Percentiles rank a stretch among this genome's conserved stretches.
Evolutionary conservation across 768 basidiomycete species (phyloP).

Genomic region (Gautieria morchelliformis): DNA sequence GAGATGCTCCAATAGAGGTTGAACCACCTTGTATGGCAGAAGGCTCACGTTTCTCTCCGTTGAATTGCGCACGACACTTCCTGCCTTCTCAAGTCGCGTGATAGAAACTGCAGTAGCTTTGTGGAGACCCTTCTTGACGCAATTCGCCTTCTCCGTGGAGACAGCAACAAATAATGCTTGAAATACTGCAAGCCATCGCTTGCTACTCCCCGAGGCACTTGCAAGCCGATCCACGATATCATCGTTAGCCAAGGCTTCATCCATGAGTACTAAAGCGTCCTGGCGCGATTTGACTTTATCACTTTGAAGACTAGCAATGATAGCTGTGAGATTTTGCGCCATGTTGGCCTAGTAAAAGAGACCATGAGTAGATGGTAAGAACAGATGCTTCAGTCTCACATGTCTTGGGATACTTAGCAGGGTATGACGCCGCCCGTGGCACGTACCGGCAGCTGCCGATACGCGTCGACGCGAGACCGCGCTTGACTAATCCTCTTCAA

Average conservation of each 20-base stretch:
- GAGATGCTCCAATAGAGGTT: slow-evolving; percentile 56
- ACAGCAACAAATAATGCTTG: slow-evolving; percentile 65
- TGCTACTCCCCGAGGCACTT: neutral
- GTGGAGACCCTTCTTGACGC: slow-evolving; percentile 29
- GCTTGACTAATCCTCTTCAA: neutral
- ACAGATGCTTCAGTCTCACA: no score
- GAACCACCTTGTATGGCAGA: slow-evolving; percentile 46
- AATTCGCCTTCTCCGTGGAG: slow-evolving; percentile 46
- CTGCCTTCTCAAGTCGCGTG: slow-evolving; percentile 56
- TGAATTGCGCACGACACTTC: slow-evolving; percentile 62
- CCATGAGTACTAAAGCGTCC: slow-evolving; percentile 2
- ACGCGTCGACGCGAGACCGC: neutral
- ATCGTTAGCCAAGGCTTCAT: neutral
- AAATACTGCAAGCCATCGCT: slow-evolving; percentile 55
- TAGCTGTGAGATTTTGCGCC: neutral
- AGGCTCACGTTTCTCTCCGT: slow-evolving; percentile 50
- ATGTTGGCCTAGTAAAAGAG: neutral
- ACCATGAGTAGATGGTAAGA: no score
- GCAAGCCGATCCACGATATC: neutral
- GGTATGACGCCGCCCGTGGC: no score
- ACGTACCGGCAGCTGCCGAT: neutral
- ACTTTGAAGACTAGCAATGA: neutral
- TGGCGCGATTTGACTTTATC: slow-evolving; percentile 8
- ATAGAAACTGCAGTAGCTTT: slow-evolving; percentile 38
- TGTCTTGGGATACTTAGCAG: no score